Percentiles rank a stretch among this genome's conserved stretches.
Evolutionary conservation across 2,329 filamentous ascomycete genomes (phyloP).

Genomic region (Epicoccum sorghinum): DNA sequence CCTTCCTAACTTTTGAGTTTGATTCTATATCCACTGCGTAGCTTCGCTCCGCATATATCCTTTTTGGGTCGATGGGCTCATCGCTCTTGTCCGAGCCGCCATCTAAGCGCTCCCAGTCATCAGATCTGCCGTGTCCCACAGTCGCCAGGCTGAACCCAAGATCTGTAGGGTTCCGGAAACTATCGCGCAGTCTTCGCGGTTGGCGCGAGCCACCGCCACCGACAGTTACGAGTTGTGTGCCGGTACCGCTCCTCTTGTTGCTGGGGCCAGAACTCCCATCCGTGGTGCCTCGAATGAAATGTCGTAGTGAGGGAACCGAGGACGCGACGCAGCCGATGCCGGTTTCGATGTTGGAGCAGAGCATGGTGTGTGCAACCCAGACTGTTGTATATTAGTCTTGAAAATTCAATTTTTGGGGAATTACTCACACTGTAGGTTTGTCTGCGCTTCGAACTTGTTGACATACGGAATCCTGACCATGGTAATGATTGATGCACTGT

Average conservation of each 20-base stretch:
- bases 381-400: constrained; percentile 11
- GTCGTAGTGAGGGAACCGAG: constrained; percentile 26
- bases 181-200: constrained; percentile 10
- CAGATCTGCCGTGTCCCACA: constrained; percentile 20
- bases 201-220: constrained; percentile 15
- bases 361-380: constrained; percentile 31
- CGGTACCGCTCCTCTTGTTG: constrained; percentile 11
- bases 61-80: constrained; percentile 18
- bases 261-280: constrained; percentile 21
- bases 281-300: constrained; percentile 19
- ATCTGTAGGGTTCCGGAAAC: constrained; percentile 19
- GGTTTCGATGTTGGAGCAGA: constrained; percentile 33
- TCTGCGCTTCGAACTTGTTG: constrained; percentile 25
- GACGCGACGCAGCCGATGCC: constrained; percentile 31
- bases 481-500: constrained; percentile 16
- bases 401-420: neutral
- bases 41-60: constrained; percentile 19
- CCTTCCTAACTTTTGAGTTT: constrained; percentile 1
- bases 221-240: constrained; percentile 14
- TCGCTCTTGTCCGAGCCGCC: constrained; percentile 23
- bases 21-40: constrained; percentile 25
- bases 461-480: constrained; percentile 29
- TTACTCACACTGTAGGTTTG: constrained; percentile 24
- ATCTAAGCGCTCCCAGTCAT: constrained; percentile 29
- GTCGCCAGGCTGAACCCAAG: constrained; percentile 21